Evolutionary conservation across 169 alveolate species (phyloP).

Genomic region (Theileria equi): DNA sequence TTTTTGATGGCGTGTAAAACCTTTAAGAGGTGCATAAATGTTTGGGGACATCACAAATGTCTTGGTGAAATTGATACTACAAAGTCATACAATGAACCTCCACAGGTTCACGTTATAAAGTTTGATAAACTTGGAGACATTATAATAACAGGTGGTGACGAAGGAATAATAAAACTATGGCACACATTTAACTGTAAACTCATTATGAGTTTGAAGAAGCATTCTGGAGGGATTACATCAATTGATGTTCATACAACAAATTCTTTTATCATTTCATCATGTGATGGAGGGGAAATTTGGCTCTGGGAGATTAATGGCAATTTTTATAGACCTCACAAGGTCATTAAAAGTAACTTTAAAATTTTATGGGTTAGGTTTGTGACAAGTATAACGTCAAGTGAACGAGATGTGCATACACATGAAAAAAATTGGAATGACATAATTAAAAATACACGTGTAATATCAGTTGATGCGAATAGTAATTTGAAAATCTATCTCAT

Average conservation of each 20-base stretch:
- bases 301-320: slow-evolving; percentile 60
- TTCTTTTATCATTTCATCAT: slow-evolving; percentile 69
- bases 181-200: slow-evolving; percentile 70
- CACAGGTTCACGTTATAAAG: slow-evolving; percentile 42
- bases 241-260: slow-evolving; percentile 72
- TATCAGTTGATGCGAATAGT: slow-evolving; percentile 22
- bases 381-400: background rate
- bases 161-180: slow-evolving; percentile 77
- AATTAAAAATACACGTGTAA: slow-evolving; percentile 22
- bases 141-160: slow-evolving; percentile 80
- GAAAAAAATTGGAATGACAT: slow-evolving; percentile 21
- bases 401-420: background rate
- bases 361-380: slow-evolving; percentile 35
- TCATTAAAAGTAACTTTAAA: slow-evolving; percentile 14
- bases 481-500: slow-evolving; percentile 30
- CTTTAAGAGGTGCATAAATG: slow-evolving; percentile 18
- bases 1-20: background rate
- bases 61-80: slow-evolving; percentile 37
- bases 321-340: slow-evolving; percentile 40
- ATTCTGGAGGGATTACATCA: slow-evolving; percentile 73
- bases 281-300: slow-evolving; percentile 71
- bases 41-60: slow-evolving; percentile 54
- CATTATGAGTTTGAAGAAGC: slow-evolving; percentile 64
- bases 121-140: slow-evolving; percentile 74
- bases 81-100: slow-evolving; percentile 60